Base-by-base conservation (phyloP, 768 basidiomycete genomes). In the Phylloporus sp. region DNA sequence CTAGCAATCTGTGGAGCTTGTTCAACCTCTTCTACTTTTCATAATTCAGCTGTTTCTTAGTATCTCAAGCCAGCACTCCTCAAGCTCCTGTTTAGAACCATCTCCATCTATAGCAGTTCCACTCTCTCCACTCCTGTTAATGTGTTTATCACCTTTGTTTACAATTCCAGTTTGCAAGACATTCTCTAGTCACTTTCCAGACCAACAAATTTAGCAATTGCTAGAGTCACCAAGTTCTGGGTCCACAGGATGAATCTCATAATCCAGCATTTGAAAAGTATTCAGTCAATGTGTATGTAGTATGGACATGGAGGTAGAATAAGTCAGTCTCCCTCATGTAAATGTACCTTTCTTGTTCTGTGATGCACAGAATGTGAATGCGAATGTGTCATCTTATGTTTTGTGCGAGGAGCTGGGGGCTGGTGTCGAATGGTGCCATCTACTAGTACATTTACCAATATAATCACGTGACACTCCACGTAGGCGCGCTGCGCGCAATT, bases 1-100 rank as follows among this genome's bases (percentile, higher is more conserved):
- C 66, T 15, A 54, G 59, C 6, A 64, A 72, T 38, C 40, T 54
- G 23, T 72, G 72, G 5, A 70, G 72, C n/a, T 65, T n/a, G n/a
- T n/a, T n/a, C n/a, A n/a, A n/a, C n/a, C n/a, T 60, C 59, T 40
- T 47, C 47, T 6, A 49, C 53, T 22, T 41, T 57, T 13, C 49
- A 38, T 20, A 50, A 52, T 18, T 32, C 54, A 10, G 40, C 8
- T 38, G 53, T 4, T 54, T 59, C 24, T 36, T 53, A 9, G 41
- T 35, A 44, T 45, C 49, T 22, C 45, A 48, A 32, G 15, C 45
- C 32, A 20, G n/a, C 42, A 16, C 29, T 39, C 53, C 47, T 35
- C 50, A 38, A 15, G 34, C 31, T 29, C 43, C 34, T 35, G 12
- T 29, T 44, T 45, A 4, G 16, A 11, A 23, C 45, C 53, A 1